These are phyloP conservation scores for Mycena filopes DNA, from an alignment of 768 basidiomycete genomes.

Conservation along the genomic window DNA sequence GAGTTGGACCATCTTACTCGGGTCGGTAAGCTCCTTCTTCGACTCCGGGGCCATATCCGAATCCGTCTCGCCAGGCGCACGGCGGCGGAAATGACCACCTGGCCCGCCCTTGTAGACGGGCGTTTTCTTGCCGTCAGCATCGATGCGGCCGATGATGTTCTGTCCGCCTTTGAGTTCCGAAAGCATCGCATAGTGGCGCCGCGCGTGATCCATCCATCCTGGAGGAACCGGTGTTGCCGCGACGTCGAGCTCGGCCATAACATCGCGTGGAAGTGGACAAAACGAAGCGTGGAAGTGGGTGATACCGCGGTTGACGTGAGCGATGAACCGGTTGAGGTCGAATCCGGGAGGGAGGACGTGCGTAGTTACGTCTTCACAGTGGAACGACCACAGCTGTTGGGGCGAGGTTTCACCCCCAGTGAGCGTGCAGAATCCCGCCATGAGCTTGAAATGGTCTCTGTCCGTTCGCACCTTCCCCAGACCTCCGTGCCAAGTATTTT, in stretches of 20 bases:
- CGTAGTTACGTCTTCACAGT: neutral
- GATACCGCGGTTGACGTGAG: conserved; percentile 11
- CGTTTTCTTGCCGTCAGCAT: neutral
- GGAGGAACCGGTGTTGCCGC: neutral
- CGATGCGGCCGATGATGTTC: neutral
- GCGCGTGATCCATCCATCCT: neutral
- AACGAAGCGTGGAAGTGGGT: conserved; percentile 6
- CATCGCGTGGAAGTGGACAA: neutral
- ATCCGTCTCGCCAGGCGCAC: conserved; percentile 7
- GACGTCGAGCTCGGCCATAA: conserved; percentile 2
- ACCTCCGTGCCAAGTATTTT: too few relatives aligned
- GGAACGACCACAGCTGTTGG: neutral
- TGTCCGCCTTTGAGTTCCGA: neutral
- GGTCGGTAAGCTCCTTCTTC: neutral
- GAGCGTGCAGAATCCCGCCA: neutral
- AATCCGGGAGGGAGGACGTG: neutral
- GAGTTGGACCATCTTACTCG: neutral
- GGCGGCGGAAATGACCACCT: conserved; percentile 2
- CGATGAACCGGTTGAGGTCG: conserved; percentile 6
- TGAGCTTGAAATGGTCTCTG: neutral
- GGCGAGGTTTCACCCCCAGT: neutral
- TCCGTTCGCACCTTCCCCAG: too few relatives aligned
- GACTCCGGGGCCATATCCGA: neutral
- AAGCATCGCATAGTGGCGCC: neutral
- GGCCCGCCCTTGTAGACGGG: neutral